These are phyloP conservation scores for Rutstroemia sp. DNA, from an alignment of 2,329 filamentous ascomycete species.

Conservation along the genomic window DNA sequence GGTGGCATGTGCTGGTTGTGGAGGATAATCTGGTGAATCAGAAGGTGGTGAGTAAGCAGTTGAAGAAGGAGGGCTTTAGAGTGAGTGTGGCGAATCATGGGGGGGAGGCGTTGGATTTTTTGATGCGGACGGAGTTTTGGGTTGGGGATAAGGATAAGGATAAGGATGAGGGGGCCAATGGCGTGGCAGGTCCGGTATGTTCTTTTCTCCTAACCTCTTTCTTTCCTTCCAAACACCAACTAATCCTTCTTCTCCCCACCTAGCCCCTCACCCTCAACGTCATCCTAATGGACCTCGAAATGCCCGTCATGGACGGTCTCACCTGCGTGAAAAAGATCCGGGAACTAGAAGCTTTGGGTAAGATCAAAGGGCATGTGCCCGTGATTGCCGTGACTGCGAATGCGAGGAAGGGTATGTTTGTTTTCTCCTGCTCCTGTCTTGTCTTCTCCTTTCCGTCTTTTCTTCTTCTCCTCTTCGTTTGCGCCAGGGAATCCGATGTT, in stretches of 20 bases:
- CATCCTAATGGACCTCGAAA: conserved; percentile 73
- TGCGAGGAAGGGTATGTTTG: conserved; percentile 39
- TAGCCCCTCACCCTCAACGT: conserved; percentile 42
- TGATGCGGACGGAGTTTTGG: conserved; percentile 51
- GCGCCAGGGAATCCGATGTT: no score
- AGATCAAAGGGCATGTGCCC: conserved; percentile 57
- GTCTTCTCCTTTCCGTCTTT: no score
- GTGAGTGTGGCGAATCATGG: conserved; percentile 59
- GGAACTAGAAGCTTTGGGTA: conserved; percentile 56
- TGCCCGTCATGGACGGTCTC: conserved; percentile 78
- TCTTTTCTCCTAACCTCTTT: background rate
- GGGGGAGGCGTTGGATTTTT: conserved; percentile 50
- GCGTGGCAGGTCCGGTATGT: background rate
- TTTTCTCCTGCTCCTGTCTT: no score
- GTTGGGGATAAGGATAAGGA: background rate
- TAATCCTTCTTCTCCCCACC: no score
- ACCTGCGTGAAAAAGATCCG: conserved; percentile 65
- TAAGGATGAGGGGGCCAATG: conserved; percentile 29
- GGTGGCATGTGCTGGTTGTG: conserved; percentile 49
- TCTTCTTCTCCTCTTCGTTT: no score
- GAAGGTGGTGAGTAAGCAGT: conserved; percentile 53
- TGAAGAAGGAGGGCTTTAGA: conserved; percentile 52
- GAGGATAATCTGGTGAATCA: conserved; percentile 37
- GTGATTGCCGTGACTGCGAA: conserved; percentile 77
- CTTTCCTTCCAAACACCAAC: no score